phyloP scores from a whole-genome alignment of 345 rosid species.

The Rhodomyrtus tomentosa region DNA sequence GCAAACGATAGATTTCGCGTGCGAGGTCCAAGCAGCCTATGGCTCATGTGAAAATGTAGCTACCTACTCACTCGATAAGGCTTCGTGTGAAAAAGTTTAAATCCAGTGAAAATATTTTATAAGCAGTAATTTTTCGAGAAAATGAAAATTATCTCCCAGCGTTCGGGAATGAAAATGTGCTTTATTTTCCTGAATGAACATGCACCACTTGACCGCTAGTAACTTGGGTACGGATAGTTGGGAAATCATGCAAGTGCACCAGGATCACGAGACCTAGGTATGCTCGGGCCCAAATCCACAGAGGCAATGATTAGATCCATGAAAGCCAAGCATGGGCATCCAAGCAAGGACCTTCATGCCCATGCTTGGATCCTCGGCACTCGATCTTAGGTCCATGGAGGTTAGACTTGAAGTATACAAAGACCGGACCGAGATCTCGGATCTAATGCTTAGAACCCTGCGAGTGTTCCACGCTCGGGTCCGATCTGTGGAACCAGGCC shows the following conservation, averaged over 20 bases:
- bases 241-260: background rate
- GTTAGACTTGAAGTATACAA: background rate
- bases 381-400: background rate
- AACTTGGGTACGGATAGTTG: background rate
- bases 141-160: background rate
- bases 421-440: background rate
- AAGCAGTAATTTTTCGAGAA: background rate
- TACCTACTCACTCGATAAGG: background rate
- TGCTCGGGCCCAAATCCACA: background rate
- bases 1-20: background rate
- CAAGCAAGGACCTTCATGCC: background rate
- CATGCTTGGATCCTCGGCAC: background rate
- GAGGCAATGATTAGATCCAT: background rate
- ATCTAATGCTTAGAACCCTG: background rate
- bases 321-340: background rate
- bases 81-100: background rate
- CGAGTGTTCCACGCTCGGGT: background rate
- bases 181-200: background rate
- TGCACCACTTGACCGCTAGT: background rate
- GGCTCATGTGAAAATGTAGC: background rate
- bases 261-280: background rate
- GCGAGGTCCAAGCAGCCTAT: background rate
- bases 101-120: background rate
- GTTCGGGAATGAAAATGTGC: background rate
- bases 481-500: no score